Percentiles rank a stretch among this genome's conserved stretches.
Conservation (phyloP, 768 basidiomycete species). For the Boletus speciosus region DNA sequence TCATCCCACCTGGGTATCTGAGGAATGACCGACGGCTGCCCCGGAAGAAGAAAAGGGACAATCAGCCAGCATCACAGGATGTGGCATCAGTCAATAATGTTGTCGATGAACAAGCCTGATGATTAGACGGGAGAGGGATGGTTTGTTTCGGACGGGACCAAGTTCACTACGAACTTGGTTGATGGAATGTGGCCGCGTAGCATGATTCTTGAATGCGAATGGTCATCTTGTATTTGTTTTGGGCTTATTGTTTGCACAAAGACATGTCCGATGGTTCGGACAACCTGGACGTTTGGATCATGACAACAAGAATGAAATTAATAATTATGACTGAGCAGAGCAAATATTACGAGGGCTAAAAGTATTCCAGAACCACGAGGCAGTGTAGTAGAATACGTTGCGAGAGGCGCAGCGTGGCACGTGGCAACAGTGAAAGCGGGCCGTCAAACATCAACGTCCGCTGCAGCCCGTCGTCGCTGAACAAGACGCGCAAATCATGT, state of each 20-base stretch:
- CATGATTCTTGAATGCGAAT: background rate
- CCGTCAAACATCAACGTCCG: background rate
- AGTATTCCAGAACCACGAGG: no score
- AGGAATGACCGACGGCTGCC: constrained; percentile 38
- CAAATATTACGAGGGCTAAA: no score
- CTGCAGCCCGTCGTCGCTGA: background rate
- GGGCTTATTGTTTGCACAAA: background rate
- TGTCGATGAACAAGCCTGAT: background rate
- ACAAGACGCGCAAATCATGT: constrained; percentile 37
- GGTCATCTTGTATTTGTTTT: background rate
- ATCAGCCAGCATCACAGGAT: background rate
- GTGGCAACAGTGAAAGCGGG: no score
- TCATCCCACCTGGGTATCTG: constrained; percentile 33
- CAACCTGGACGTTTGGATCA: background rate
- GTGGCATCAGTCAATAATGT: background rate
- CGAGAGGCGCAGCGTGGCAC: constrained; percentile 1
- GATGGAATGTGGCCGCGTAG: background rate
- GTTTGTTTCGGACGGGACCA: background rate
- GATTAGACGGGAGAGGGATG: background rate
- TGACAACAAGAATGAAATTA: background rate
- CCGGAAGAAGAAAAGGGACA: background rate
- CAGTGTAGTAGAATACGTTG: no score
- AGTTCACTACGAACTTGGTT: background rate
- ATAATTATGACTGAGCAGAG: no score
- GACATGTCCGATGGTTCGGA: background rate